A percentile compares a stretch with the other conserved stretches of the same genome.
phyloP scores from a whole-genome alignment of 208 protist species.

The Giardia muris region DNA sequence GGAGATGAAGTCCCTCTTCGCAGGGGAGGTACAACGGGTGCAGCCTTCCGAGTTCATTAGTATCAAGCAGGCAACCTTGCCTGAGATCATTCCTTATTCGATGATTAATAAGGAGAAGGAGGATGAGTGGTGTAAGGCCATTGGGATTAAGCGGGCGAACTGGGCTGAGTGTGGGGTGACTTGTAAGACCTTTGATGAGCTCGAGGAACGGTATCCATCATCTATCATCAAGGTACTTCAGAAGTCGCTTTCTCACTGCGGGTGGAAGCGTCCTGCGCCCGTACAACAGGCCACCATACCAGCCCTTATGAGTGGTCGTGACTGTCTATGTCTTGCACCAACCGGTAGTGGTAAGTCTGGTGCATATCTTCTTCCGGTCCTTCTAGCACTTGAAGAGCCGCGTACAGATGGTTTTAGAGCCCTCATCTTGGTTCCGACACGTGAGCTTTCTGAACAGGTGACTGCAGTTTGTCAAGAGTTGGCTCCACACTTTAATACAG shows the following conservation, averaged over 20 bases:
- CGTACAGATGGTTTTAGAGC: background rate
- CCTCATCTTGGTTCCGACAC: background rate
- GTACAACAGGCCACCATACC: background rate
- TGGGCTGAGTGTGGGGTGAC: background rate
- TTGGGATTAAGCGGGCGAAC: background rate
- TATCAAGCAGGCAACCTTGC: background rate
- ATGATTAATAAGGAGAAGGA: background rate
- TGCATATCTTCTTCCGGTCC: background rate
- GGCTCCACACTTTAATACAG: background rate
- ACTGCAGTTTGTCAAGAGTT: background rate
- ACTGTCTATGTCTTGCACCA: background rate
- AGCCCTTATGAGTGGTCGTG: background rate
- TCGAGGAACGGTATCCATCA: background rate
- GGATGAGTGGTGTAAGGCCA: background rate
- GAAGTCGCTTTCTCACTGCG: background rate
- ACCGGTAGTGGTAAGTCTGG: background rate
- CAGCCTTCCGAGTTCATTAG: background rate
- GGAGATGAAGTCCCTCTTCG: background rate
- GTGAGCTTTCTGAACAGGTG: background rate
- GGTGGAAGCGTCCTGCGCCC: background rate
- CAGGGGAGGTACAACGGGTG: background rate
- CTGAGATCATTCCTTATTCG: background rate
- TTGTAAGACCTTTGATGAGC: conserved; percentile 1
- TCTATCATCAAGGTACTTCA: background rate
- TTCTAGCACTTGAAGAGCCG: background rate